phyloP scores from a whole-genome alignment of 2,329 filamentous ascomycete species.

The Colletotrichum shisoi region DNA sequence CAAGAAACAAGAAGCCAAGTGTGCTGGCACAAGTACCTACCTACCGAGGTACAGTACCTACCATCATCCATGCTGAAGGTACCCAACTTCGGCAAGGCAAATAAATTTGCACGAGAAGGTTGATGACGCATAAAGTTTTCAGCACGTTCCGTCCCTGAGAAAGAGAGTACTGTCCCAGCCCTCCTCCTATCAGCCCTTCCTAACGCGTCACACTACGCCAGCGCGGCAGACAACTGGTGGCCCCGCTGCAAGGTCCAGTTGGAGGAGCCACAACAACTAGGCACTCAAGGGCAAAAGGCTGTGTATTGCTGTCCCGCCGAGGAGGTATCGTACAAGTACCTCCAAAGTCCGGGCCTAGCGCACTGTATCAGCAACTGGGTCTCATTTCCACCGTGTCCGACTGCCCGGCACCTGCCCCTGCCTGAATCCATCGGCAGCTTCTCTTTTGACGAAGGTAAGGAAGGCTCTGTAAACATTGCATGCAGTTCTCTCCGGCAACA shows the following conservation, averaged over 20 bases:
- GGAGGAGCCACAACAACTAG: constrained; percentile 28
- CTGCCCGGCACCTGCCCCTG: not conserved
- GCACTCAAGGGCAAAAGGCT: not conserved
- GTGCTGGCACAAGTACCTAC: not conserved
- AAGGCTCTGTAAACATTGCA: constrained; percentile 12
- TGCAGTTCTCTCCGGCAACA: constrained; percentile 19
- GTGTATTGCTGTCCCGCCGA: constrained; percentile 3
- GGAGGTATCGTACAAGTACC: constrained; percentile 25
- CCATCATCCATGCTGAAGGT: too few species aligned
- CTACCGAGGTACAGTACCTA: too few species aligned
- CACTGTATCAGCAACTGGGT: not conserved
- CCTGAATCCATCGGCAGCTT: not conserved
- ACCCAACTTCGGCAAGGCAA: too few species aligned
- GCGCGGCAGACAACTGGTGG: constrained; percentile 19
- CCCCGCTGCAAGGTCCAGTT: constrained; percentile 26
- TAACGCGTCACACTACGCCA: constrained; percentile 26
- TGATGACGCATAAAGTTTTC: constrained; percentile 20
- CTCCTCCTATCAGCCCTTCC: constrained; percentile 14
- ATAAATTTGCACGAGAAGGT: too few species aligned
- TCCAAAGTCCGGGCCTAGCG: constrained; percentile 9
- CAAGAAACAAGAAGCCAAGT: not conserved
- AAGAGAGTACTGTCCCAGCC: constrained; percentile 14
- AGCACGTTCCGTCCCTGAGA: constrained; percentile 21
- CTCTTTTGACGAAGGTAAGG: not conserved
- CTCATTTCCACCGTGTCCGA: not conserved